A percentile compares a stretch with the other conserved stretches of the same genome.
Conservation (phyloP, 371 early-diverging fungal species). For the Mucor saturninus region DNA sequence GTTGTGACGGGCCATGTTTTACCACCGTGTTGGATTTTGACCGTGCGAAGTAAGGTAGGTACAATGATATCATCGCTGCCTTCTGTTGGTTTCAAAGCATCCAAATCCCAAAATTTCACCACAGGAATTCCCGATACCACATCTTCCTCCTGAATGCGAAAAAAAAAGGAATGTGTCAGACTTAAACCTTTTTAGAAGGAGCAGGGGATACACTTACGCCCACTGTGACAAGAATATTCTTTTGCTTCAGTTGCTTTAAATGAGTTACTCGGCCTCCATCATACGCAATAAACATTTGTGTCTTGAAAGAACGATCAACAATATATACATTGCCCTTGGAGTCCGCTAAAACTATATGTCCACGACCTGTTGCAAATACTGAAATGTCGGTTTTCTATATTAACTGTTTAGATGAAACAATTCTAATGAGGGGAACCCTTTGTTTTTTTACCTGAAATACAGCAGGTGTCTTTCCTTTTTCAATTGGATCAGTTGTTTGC, state of each 20-base stretch:
- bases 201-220: constrained; percentile 56
- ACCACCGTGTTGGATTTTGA: constrained; percentile 76
- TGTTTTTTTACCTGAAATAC: constrained; percentile 60
- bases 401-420: constrained; percentile 20
- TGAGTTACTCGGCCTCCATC: constrained; percentile 78
- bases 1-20: constrained; percentile 81
- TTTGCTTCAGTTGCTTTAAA: constrained; percentile 76
- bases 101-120: constrained; percentile 85
- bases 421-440: not conserved
- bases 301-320: constrained; percentile 70
- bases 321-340: constrained; percentile 66
- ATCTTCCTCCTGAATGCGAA: constrained; percentile 58
- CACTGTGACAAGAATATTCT: constrained; percentile 72
- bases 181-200: no score
- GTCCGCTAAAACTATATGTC: constrained; percentile 55
- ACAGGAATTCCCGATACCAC: constrained; percentile 50
- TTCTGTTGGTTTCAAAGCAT: constrained; percentile 51
- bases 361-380: constrained; percentile 61
- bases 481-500: constrained; percentile 62
- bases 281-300: constrained; percentile 75
- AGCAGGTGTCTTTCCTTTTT: constrained; percentile 63
- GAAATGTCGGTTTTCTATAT: constrained; percentile 53
- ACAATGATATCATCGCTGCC: constrained; percentile 51
- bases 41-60: constrained; percentile 69
- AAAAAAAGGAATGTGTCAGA: not conserved